Evolutionary conservation across 1,284 basidiomycete species (phyloP), one percentile per base, ranked within the genome.

Genomic region (Rhizoctonia solani): DNA sequence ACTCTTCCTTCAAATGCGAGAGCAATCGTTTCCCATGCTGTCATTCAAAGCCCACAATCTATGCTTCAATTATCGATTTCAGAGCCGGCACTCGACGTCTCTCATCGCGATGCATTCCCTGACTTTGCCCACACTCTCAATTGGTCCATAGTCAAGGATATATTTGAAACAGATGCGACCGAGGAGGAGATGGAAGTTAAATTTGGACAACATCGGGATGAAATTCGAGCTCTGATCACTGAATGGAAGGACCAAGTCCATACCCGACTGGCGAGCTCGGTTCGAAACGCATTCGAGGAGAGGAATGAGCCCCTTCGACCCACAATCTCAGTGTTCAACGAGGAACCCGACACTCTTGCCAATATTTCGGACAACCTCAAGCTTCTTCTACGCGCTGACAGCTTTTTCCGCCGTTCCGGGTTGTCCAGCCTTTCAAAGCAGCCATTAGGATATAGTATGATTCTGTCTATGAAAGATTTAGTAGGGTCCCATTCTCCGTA

Each of bases 361-460:
- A 19, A 42, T 29, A 34, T 30, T 3, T 27, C 32, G 1, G 32
- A 50, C 2, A 29, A 63, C 25, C 19, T 32, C 16, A 63, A 63
- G 37, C 14, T 52, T 2, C 49, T 63, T 13, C 37, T 52, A 6
- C 59, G 59, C 30, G 59, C 59, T 14, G 59, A 63, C 19, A 63
- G 59, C 23, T 30, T 63, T 3, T 63, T 63, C 49, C 19, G 41
- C 37, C 32, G 2, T 37, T 16, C 11, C 16, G 19, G 59, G 9
- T 25, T n/a, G 21, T 1, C n/a, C 14, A n/a, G 19, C 9, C 19
- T 16, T 44, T 21, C 1, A 44, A 16, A n/a, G 46, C 47, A n/a
- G 39, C 13, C 1, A 16, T 16, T 39, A 19, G 44, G 6, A 11
- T 19, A 63, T 25, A 25, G 34, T 21, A 13, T 42, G 2, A 42